Base-by-base conservation (phyloP, 257 asterid genomes). In the Striga asiatica region DNA sequence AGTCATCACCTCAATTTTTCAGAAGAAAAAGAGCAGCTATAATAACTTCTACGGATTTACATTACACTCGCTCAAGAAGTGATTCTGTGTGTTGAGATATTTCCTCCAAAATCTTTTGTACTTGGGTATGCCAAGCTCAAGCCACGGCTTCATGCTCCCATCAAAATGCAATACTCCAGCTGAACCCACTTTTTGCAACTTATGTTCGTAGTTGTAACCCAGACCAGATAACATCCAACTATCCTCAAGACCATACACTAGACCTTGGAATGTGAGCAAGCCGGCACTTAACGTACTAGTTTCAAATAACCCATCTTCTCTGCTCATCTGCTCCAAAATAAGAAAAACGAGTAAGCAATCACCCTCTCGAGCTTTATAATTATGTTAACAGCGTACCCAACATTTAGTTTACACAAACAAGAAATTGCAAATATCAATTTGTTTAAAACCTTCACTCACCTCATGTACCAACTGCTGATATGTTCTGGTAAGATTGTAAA, bases 101-200 rank as follows among this genome's bases (percentile, higher is more conserved):
- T 71, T 81, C 75, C 79, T 76, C 98, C 98, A 91, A 47, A 65
- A 76, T 12, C 62, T 70, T 74, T 69, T 83, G 78, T 83, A 91
- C 56, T 72, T 73, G 0, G 82, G 83, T 70, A 91, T 91, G 45
- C 96, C 89, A 54, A 91, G 81, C 54, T 87, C 96, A 17, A 91
- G 98, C 98, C 98, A 91, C 11, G 98, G 96, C 70, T 91, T 91
- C 98, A 91, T 91, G 61, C 84, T 84, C 55, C 98, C 98, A 25
- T 87, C 94, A 65, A 67, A 91, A 78, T 91, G 98, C 72, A 91
- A 69, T 43, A 78, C 84, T 28, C 78, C 88, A 60, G 95, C 89
- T 31, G 71, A 74, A 58, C 67, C 58, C 11, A 82, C 58, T 31
- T 72, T 53, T 23, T 81, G 76, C n/a, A 21, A 34, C 56, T 75